Evolutionary conservation across 2,329 filamentous ascomycete genomes (phyloP), one percentile per base, ranked within the genome.

Genomic region (Pseudocercospora musae): DNA sequence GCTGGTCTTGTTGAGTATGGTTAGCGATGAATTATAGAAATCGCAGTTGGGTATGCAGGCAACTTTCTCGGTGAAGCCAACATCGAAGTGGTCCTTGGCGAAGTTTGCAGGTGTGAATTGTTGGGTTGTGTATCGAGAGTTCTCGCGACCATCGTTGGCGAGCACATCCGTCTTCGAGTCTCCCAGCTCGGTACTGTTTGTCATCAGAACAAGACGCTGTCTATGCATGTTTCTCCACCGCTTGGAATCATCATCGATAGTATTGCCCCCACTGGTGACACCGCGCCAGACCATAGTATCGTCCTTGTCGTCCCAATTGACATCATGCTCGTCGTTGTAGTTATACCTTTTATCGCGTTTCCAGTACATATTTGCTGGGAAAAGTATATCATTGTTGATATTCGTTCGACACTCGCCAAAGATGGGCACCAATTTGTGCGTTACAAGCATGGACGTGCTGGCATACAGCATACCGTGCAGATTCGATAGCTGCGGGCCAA

Each of bases 211-310:
- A 69, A 91, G 89, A 1, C 89, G 86, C 70, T 91, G 89, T 3
- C 89, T 84, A 64, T 91, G 88, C 70, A 90, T 91, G 0, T 84
- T 82, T 10, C 79, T 82, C 88, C 88, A 91, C 68, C 85, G 90
- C n/a, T 79, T 69, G 31, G 69, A 65, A 15, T 71, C 72, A 61
- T 78, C 1, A 79, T 79, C 31, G 18, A 56, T 20, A 27, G 53
- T 56, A 13, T 56, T 56, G 18, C 53, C 53, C 7, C 53, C 53
- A 1, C 75, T 76, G 6, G 78, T 78, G 11, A 68, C 72, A n/a
- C 80, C 80, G 50, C 79, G 75, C 80, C 80, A 82, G 6, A 79
- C 67, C 18, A 76, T 62, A 1, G 68, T 69, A 23, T 73, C 63
- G 1, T 67, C 66, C 65, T 82, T 82, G 3, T 72, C 58, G 1